Evolutionary conservation across 2,329 filamentous ascomycete species (phyloP), one percentile per base, ranked within the genome.

Genomic region (Sporothrix mexicana): DNA sequence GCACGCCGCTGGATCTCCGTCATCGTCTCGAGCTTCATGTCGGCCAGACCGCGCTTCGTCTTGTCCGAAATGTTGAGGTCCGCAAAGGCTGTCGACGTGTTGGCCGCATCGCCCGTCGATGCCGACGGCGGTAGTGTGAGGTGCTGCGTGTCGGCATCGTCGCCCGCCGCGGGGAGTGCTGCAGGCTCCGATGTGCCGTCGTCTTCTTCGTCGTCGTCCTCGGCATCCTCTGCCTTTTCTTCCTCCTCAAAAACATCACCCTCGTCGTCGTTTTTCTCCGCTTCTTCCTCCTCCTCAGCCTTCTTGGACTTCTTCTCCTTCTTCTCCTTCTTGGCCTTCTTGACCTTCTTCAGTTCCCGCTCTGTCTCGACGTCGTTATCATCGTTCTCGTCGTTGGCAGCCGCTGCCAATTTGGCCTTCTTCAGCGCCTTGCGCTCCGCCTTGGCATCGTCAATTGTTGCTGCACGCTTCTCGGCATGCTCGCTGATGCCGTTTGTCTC

Each of bases 11-110:
- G 96, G 77, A 98, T 98, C 81, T 96, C 93, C 0, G 96, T 98
- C 95, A 99, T 98, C 66, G 88, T 95, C 79, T 92, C 91, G 80
- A 98, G 98, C 15, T 93, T 93, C 95, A 99, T 98, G 76, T 92
- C 93, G 73, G 91, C 79, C 77, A 98, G 94, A 9, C 94, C 95
- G 83, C 92, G 90, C 87, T 95, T 92, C 0, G 94, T 98, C 82
- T 93, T 94, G 30, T 95, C 92, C 1, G 93, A 96, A 12, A 99
- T 87, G 71, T 93, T 93, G 75, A 99, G 85, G 76, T 98, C 92
- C 47, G 89, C 84, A 79, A 98, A 97, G 51, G 41, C 43, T n/a
- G 78, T 91, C 68, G 41, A 10, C 7, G 64, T 15, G 6, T 12
- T 3, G 2, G 82, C 84, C 70, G 88, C 88, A 43, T 88, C 86